A percentile compares a stretch with the other conserved stretches of the same genome.
Evolutionary conservation across 192 early-diverging fungal species (phyloP).

Genomic region (Haplosporangium gracile): DNA sequence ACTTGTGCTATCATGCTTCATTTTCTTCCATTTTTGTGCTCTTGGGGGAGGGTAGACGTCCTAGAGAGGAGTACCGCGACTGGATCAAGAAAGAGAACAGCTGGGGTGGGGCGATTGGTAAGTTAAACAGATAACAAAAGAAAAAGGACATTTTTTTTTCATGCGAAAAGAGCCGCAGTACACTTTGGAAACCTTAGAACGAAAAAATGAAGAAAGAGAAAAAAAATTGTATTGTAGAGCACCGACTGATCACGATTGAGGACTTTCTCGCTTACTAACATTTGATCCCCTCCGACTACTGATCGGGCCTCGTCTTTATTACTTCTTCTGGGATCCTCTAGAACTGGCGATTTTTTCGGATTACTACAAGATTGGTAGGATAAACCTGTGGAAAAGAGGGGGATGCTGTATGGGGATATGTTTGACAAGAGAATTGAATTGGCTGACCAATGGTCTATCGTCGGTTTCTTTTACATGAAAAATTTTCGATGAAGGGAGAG

Average conservation of each 20-base stretch:
- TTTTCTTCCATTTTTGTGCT: background rate
- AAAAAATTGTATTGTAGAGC: background rate
- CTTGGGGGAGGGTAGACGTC: conserved; percentile 8
- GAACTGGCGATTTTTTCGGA: conserved; percentile 83
- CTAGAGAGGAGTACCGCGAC: conserved; percentile 66
- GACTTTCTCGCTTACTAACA: background rate
- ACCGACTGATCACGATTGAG: no score
- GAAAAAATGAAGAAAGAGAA: background rate
- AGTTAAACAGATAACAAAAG: background rate
- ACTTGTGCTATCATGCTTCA: background rate
- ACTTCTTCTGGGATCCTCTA: conserved; percentile 16
- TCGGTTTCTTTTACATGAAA: background rate
- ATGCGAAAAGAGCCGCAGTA: conserved; percentile 1
- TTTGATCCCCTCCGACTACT: background rate
- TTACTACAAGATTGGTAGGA: conserved; percentile 68
- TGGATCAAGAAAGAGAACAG: conserved; percentile 76
- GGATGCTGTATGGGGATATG: background rate
- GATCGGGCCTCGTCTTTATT: background rate
- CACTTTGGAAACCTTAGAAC: conserved; percentile 3
- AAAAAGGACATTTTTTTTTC: background rate
- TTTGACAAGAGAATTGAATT: background rate
- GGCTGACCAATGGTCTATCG: no score
- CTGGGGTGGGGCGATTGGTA: conserved; percentile 91
- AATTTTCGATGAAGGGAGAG: background rate
- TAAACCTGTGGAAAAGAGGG: background rate